Evolutionary conservation across 2,329 filamentous ascomycete species (phyloP), one percentile per base, ranked within the genome.

Genomic region (Aspergillus fischeri): DNA sequence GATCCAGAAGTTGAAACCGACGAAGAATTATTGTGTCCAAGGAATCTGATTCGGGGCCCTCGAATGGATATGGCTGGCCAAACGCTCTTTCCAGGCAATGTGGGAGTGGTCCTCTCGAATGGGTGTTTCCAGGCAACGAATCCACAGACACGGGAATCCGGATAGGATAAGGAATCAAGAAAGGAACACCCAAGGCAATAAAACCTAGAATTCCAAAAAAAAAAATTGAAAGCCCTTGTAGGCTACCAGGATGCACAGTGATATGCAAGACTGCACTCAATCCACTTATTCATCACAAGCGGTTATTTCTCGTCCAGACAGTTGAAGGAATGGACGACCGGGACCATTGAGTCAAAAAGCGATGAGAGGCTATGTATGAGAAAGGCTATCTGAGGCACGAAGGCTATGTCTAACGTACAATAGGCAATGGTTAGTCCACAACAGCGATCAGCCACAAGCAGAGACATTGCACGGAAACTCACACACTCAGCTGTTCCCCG

Each of bases 401-500:
- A 42, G 38, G 17, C 24, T 63, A 62, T 64, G 52, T 63, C 62
- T 64, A 52, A 20, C 51, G 41, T 44, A 45, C 27, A 45, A 24
- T 24, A 6, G 21, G 21, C 25, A 41, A 29, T n/a, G 35, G 51
- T 63, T 29, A 61, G 62, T 55, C 49, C 51, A 57, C 9, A 21
- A 8, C n/a, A 51, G 49, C 42, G 17, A 59, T 56, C 25, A 54
- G 54, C 27, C 49, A 38, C 20, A 47, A 25, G 49, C 48, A 48
- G 45, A 55, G 28, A 48, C 50, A 53, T 48, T 49, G 54, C 41
- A 47, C 20, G 21, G 44, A 38, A 54, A 70, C 69, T 66, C 54
- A 72, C 69, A 71, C 69, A 66, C 55, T 56, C 59, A 56, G 59
- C 53, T 55, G 58, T 41, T 60, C 63, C 63, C 61, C 59, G 56